Conservation (phyloP, 176 grass and related monocot species). For the Miscanthus lutarioriparius region DNA sequence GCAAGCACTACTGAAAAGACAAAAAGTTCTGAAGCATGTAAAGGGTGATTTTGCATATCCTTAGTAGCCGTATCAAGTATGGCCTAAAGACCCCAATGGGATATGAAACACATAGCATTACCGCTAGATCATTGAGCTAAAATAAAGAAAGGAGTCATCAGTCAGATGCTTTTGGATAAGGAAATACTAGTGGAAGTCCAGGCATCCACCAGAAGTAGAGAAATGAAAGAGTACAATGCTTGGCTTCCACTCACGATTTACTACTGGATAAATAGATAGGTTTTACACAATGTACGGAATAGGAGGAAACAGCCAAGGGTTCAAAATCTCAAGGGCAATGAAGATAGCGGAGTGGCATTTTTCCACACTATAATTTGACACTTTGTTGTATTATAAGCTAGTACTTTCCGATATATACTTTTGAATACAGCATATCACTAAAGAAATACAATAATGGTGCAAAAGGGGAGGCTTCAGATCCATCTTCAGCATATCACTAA, state of each 20-base stretch:
- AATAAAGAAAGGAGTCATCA: neutral
- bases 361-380: neutral
- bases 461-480: no score
- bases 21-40: neutral
- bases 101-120: neutral
- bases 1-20: slow-evolving; percentile 1
- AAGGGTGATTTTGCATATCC: neutral
- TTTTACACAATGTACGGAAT: neutral
- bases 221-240: neutral
- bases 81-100: neutral
- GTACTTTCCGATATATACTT: neutral
- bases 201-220: neutral
- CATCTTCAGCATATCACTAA: neutral
- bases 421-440: neutral
- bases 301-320: neutral
- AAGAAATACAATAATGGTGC: neutral
- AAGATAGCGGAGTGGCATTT: neutral
- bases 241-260: neutral
- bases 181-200: slow-evolving; percentile 26
- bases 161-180: neutral
- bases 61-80: neutral
- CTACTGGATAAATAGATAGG: neutral
- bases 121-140: neutral
- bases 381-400: neutral
- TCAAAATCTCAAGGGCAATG: neutral